Evolutionary conservation across 495 filamentous ascomycete species (phyloP).

Genomic region (Aspergillus incahuasiensis): DNA sequence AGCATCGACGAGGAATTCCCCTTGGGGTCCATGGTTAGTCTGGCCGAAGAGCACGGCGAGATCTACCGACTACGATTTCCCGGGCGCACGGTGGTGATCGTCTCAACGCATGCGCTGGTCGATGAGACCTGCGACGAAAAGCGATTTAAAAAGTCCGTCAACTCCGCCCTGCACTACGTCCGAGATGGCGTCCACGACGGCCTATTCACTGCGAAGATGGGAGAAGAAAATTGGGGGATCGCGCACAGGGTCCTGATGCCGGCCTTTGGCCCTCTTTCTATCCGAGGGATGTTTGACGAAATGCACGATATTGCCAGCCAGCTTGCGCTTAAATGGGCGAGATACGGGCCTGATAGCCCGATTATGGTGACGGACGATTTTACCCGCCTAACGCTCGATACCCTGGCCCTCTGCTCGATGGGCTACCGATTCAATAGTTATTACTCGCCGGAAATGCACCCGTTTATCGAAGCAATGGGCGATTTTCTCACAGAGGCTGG

Average conservation of each 20-base stretch:
- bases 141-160: constrained; percentile 56
- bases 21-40: constrained; percentile 16
- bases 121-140: constrained; percentile 66
- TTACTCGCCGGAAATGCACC: constrained; percentile 61
- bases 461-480: constrained; percentile 63
- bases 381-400: constrained; percentile 69
- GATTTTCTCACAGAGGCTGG: constrained; percentile 54
- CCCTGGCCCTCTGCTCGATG: constrained; percentile 69
- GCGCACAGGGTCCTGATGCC: constrained; percentile 66
- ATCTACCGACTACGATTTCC: constrained; percentile 47
- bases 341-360: constrained; percentile 50
- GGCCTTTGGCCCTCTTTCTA: constrained; percentile 66
- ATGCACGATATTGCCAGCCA: constrained; percentile 73
- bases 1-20: constrained; percentile 11
- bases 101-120: constrained; percentile 50
- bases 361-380: constrained; percentile 68
- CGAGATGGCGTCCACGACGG: constrained; percentile 59
- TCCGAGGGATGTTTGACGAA: constrained; percentile 62
- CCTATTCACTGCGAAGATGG: constrained; percentile 53
- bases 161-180: constrained; percentile 18
- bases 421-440: constrained; percentile 72
- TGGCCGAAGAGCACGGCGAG: constrained; percentile 21
- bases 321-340: constrained; percentile 71
- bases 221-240: constrained; percentile 63
- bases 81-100: constrained; percentile 28